Evolutionary conservation across 345 rosid genomes (phyloP).

Genomic region (Bruguiera gymnorhiza): DNA sequence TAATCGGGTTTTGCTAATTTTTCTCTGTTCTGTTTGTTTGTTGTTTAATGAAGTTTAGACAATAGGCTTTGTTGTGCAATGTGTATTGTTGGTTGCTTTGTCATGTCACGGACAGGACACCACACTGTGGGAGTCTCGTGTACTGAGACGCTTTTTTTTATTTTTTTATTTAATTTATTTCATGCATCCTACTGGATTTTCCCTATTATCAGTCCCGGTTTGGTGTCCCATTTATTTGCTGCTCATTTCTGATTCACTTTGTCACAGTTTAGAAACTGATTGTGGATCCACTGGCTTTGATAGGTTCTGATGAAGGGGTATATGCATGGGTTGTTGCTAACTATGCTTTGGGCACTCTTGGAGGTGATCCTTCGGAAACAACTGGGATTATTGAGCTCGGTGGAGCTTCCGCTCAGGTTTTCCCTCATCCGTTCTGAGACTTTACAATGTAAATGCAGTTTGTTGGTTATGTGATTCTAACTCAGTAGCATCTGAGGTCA

Average conservation of each 20-base stretch:
- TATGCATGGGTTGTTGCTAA: constrained; percentile 97
- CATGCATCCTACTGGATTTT: no score
- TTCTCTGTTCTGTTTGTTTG: not conserved
- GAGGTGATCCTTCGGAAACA: constrained; percentile 68
- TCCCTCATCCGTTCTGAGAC: constrained; percentile 2
- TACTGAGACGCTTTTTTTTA: no score
- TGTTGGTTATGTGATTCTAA: not conserved
- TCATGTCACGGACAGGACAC: no score
- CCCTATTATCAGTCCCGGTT: no score
- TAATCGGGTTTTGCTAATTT: constrained; percentile 13
- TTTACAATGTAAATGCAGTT: not conserved
- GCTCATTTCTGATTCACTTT: no score
- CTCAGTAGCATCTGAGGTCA: not conserved
- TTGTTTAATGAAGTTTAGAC: not conserved
- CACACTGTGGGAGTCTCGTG: no score
- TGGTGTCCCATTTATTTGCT: no score
- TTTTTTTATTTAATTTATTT: no score
- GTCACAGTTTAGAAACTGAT: not conserved
- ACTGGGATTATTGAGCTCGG: constrained; percentile 96
- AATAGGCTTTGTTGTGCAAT: no score
- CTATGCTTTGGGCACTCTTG: constrained; percentile 72
- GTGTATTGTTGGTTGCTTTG: no score
- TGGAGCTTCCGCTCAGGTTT: constrained; percentile 96
- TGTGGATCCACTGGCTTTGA: not conserved
- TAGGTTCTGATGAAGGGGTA: constrained; percentile 95